Evolutionary conservation across 1,284 basidiomycete genomes (phyloP).

Genomic region (Apiotrichum porosum): DNA sequence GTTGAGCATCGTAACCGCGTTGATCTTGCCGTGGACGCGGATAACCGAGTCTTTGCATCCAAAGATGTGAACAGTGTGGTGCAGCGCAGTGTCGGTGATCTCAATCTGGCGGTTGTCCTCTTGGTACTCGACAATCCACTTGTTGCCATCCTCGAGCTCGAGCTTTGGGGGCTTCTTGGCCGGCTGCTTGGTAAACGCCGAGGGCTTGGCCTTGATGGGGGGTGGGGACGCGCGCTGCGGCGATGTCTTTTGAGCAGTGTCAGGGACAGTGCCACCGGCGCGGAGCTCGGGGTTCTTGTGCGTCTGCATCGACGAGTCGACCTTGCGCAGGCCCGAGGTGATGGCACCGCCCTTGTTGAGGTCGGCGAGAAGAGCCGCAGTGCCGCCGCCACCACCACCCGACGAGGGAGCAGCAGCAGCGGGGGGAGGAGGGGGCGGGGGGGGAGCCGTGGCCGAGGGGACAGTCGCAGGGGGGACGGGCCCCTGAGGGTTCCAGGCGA

Average conservation of each 20-base stretch:
- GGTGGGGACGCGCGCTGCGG: conserved; percentile 20
- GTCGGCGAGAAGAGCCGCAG: conserved; percentile 84
- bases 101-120: conserved; percentile 73
- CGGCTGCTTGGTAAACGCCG: conserved; percentile 54
- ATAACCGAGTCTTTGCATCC: conserved; percentile 87
- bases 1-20: conserved; percentile 86
- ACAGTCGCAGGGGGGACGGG: conserved; percentile 10
- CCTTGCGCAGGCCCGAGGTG: conserved; percentile 86
- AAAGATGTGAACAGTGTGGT: conserved; percentile 84
- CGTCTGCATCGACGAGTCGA: conserved; percentile 94
- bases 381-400: conserved; percentile 51
- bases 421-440: conserved; percentile 54
- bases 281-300: conserved; percentile 94
- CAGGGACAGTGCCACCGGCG: conserved; percentile 61
- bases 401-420: conserved; percentile 50
- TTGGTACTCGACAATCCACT: conserved; percentile 92
- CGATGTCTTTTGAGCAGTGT: conserved; percentile 14
- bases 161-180: conserved; percentile 93
- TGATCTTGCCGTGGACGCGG: conserved; percentile 88
- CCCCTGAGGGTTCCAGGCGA: conserved; percentile 76
- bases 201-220: conserved; percentile 63
- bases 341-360: conserved; percentile 87
- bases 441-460: conserved; percentile 27
- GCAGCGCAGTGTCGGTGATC: conserved; percentile 73
- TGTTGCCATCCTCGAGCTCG: conserved; percentile 76